Conservation (phyloP, 78 protist genomes). For the Chrysochromulina tobinii region DNA sequence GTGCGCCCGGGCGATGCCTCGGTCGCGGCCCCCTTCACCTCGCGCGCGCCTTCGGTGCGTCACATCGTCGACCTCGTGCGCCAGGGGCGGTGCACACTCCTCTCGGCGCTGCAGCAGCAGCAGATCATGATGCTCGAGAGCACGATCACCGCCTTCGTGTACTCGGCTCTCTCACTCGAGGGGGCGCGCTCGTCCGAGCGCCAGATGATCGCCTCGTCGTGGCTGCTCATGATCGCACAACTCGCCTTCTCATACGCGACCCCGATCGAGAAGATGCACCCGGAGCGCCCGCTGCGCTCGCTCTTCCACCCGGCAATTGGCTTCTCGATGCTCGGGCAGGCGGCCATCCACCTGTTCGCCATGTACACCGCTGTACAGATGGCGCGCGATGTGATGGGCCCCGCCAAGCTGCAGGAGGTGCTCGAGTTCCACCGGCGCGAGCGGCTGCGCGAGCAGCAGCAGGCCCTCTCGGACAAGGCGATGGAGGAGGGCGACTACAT, state of each 20-base stretch:
- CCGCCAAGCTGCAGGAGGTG: conserved; percentile 10
- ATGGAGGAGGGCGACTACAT: conserved; percentile 34
- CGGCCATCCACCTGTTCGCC: not conserved
- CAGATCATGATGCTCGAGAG: conserved; percentile 51
- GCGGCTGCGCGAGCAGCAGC: not conserved
- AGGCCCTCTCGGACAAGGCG: not conserved
- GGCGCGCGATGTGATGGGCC: conserved; percentile 19
- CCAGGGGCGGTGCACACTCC: conserved; percentile 43
- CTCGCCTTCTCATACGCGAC: conserved; percentile 54
- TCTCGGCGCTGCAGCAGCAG: conserved; percentile 43
- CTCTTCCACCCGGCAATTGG: conserved; percentile 51
- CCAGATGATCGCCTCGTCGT: conserved; percentile 40
- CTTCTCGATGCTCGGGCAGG: conserved; percentile 39
- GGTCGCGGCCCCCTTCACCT: conserved; percentile 67
- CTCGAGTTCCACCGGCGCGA: not conserved
- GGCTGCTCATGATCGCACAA: conserved; percentile 38
- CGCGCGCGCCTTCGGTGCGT: conserved; percentile 21
- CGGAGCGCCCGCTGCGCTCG: conserved; percentile 33
- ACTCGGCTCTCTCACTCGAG: conserved; percentile 35
- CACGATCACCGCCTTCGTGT: conserved; percentile 43
- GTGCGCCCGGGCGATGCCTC: conserved; percentile 57
- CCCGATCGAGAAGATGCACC: conserved; percentile 30
- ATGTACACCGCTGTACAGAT: conserved; percentile 4
- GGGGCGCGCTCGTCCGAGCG: conserved; percentile 37
- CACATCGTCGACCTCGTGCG: conserved; percentile 30